These are phyloP conservation scores for Chrysoporthe cubensis DNA, from an alignment of 2,329 filamentous ascomycete genomes.

Conservation along the genomic window DNA sequence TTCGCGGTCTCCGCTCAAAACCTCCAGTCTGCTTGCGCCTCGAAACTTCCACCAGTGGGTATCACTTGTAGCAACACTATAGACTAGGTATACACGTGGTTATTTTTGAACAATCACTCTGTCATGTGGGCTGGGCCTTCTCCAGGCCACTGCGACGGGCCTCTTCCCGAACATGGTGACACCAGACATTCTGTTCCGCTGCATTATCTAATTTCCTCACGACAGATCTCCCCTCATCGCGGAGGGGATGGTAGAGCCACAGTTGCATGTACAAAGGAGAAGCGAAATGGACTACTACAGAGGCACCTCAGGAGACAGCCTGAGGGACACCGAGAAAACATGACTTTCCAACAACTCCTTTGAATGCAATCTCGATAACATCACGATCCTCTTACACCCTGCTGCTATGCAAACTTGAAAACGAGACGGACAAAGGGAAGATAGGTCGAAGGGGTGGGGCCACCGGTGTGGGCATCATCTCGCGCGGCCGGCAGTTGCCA, in stretches of 20 bases:
- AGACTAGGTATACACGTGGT: not conserved
- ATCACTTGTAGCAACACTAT: slow-evolving; percentile 9
- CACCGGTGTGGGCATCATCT: not conserved
- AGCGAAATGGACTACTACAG: no score
- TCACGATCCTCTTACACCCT: slow-evolving; percentile 1
- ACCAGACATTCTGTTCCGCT: no score
- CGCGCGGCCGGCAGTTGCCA: no score
- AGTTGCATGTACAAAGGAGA: no score
- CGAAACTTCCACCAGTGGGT: not conserved
- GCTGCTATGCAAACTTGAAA: slow-evolving; percentile 15
- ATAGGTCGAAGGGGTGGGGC: not conserved
- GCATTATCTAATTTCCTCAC: no score
- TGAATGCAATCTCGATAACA: slow-evolving; percentile 3
- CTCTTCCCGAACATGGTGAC: not conserved
- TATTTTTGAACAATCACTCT: not conserved
- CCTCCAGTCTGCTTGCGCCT: not conserved
- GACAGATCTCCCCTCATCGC: no score
- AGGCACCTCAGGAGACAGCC: not conserved
- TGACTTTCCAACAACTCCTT: not conserved
- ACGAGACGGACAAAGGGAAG: slow-evolving; percentile 16
- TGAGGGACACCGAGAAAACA: not conserved
- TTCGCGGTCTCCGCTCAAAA: not conserved
- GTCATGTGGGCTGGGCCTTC: not conserved
- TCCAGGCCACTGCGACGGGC: not conserved
- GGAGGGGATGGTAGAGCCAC: no score